Conservation (phyloP, 1,139 yeast species). For the Lodderomyces margitis region DNA sequence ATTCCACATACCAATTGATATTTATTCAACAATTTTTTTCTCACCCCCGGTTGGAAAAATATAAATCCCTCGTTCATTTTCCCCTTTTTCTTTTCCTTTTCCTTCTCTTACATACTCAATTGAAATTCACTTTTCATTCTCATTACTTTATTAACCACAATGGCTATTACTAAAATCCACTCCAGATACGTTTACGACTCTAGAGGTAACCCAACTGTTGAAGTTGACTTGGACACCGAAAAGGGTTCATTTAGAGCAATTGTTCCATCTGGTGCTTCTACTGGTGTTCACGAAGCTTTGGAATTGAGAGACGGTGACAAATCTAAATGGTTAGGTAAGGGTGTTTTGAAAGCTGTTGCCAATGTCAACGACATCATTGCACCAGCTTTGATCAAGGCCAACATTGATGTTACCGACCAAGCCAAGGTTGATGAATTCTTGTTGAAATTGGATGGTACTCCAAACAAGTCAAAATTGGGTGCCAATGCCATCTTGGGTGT, state of each 20-base stretch:
- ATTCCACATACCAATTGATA: too few relatives aligned
- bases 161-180: slow-evolving; percentile 58
- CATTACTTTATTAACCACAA: slow-evolving; percentile 16
- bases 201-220: slow-evolving; percentile 98
- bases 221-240: slow-evolving; percentile 85
- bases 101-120: not conserved
- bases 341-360: slow-evolving; percentile 88
- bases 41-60: too few relatives aligned
- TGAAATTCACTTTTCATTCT: too few relatives aligned
- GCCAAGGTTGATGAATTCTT: slow-evolving; percentile 76
- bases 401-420: slow-evolving; percentile 77
- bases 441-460: slow-evolving; percentile 80
- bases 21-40: too few relatives aligned
- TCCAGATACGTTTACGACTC: slow-evolving; percentile 97
- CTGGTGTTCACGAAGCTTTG: slow-evolving; percentile 92
- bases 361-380: slow-evolving; percentile 88
- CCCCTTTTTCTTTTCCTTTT: slow-evolving; percentile 11
- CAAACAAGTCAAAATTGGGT: slow-evolving; percentile 91
- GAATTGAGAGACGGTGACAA: slow-evolving; percentile 96
- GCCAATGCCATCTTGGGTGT: slow-evolving; percentile 96
- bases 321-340: slow-evolving; percentile 93
- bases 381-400: slow-evolving; percentile 77
- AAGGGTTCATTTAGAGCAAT: slow-evolving; percentile 88
- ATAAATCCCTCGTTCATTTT: too few relatives aligned
- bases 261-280: slow-evolving; percentile 97